Percentiles rank a stretch among this genome's conserved stretches.
Conservation (phyloP, 2,329 filamentous ascomycete species). For the Clarireedia hainanense region DNA sequence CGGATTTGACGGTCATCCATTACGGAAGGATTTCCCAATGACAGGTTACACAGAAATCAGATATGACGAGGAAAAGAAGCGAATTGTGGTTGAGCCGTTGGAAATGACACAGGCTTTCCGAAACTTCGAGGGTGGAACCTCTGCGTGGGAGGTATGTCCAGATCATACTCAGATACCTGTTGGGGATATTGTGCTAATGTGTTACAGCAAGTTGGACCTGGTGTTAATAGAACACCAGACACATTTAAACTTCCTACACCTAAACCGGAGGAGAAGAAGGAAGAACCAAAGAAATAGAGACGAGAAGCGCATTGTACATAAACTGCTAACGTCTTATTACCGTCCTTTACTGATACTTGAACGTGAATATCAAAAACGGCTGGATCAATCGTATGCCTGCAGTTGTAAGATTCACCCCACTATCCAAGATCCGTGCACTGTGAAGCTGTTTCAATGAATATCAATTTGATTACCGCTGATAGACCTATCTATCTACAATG, state of each 20-base stretch:
- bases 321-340: constrained; percentile 8
- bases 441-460: too few species aligned
- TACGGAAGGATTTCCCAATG: constrained; percentile 96
- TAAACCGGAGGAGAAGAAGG: constrained; percentile 87
- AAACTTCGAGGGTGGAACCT: constrained; percentile 88
- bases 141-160: constrained; percentile 60
- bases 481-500: background rate
- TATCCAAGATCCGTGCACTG: too few species aligned
- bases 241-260: constrained; percentile 90
- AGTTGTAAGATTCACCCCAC: background rate
- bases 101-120: constrained; percentile 98
- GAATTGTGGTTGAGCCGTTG: constrained; percentile 93
- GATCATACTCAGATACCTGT: background rate
- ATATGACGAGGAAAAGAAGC: constrained; percentile 99
- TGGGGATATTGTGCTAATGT: constrained; percentile 14
- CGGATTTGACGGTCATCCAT: constrained; percentile 93
- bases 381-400: background rate
- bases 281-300: constrained; percentile 82
- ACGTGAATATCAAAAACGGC: background rate
- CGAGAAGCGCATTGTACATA: constrained; percentile 24
- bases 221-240: constrained; percentile 73
- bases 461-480: too few species aligned
- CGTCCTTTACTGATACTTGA: background rate
- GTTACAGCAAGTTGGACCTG: constrained; percentile 60
- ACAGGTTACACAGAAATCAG: constrained; percentile 97